Percentiles rank a stretch among this genome's conserved stretches.
Evolutionary conservation across 306 rosid species (phyloP).

Genomic region (Cucurbita ficifolia): DNA sequence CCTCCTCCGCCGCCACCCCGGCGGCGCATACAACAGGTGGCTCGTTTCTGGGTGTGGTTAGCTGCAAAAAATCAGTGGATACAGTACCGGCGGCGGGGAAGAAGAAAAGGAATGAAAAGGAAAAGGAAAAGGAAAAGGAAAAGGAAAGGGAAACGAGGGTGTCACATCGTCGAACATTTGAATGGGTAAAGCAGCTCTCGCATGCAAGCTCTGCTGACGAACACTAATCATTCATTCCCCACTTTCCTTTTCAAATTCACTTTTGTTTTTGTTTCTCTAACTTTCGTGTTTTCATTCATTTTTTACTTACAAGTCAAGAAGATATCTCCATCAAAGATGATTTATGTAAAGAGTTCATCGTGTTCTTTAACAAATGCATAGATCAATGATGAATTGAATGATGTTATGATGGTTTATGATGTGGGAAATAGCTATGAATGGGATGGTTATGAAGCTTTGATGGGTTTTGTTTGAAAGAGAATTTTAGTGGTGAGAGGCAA

Average conservation of each 20-base stretch:
- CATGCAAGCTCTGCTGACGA: constrained; percentile 13
- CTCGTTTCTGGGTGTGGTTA: constrained; percentile 28
- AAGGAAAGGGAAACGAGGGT: background rate
- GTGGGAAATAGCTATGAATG: no score
- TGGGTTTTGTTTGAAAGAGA: background rate
- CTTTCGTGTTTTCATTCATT: background rate
- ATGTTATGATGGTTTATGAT: background rate
- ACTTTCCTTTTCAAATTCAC: background rate
- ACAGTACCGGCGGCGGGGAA: constrained; percentile 1
- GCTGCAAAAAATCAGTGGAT: constrained; percentile 46
- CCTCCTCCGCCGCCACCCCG: background rate
- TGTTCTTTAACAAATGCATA: no score
- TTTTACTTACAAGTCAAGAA: no score
- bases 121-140: background rate
- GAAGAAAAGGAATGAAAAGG: background rate
- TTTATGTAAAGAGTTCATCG: no score
- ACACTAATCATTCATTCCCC: background rate
- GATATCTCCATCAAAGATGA: no score
- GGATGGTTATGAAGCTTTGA: no score
- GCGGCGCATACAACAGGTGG: constrained; percentile 18
- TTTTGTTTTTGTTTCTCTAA: no score
- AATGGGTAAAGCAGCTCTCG: constrained; percentile 20
- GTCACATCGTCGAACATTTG: constrained; percentile 16
- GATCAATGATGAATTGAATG: background rate
- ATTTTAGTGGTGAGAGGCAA: background rate